Conservation (phyloP, 768 basidiomycete genomes). For the Austroboletus festivus region DNA sequence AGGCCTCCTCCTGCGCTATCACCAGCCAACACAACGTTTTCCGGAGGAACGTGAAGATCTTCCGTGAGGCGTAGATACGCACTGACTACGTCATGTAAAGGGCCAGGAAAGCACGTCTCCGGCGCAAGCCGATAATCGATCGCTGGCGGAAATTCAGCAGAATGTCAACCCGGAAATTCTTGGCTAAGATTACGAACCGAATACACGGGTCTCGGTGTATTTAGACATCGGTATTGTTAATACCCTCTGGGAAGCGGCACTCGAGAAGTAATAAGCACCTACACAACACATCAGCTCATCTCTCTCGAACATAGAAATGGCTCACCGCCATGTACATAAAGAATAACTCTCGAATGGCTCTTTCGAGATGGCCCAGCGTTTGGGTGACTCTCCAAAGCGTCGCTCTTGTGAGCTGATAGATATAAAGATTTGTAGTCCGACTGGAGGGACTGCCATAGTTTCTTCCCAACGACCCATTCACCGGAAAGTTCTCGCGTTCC, state of each 20-base stretch:
- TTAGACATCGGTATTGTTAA: constrained; percentile 91
- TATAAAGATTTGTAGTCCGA: constrained; percentile 67
- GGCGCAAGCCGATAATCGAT: constrained; percentile 96
- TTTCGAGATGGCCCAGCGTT: constrained; percentile 27
- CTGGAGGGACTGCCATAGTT: constrained; percentile 85
- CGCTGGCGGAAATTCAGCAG: constrained; percentile 40
- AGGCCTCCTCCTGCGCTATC: constrained; percentile 95
- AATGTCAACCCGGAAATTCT: neutral
- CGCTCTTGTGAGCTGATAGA: constrained; percentile 20
- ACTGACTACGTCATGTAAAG: constrained; percentile 78
- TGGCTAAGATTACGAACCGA: constrained; percentile 53
- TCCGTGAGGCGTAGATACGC: constrained; percentile 85
- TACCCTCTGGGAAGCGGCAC: constrained; percentile 84
- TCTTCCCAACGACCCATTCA: constrained; percentile 96
- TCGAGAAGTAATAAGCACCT: constrained; percentile 93
- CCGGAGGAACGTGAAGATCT: constrained; percentile 85
- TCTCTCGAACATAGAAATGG: constrained; percentile 3
- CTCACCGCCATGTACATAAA: constrained; percentile 91
- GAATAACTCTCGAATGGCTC: constrained; percentile 74
- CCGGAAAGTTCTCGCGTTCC: constrained; percentile 82
- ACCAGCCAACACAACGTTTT: constrained; percentile 85
- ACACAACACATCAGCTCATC: constrained; percentile 3
- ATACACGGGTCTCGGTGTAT: constrained; percentile 83
- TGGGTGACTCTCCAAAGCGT: constrained; percentile 15
- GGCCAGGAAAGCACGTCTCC: constrained; percentile 91